A percentile compares a stretch with the other conserved stretches of the same genome.
phyloP scores from a whole-genome alignment of 352 stramenopile genomes.

The Pythium pyrilobum region DNA sequence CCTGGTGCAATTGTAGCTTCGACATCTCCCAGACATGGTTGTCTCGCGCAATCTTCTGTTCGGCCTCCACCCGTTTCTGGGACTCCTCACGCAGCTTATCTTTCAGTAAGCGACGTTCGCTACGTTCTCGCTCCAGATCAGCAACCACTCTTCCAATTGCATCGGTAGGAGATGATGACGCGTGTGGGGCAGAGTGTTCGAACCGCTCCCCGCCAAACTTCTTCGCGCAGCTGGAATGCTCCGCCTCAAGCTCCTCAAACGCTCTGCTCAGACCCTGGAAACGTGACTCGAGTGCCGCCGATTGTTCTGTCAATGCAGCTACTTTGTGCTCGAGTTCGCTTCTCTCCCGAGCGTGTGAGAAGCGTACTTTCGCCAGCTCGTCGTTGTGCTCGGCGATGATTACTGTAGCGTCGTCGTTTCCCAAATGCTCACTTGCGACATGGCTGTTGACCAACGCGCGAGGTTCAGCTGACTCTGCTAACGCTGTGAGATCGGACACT shows the following conservation, averaged over 20 bases:
- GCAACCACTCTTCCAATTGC: slow-evolving; percentile 22
- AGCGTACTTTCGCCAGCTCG: slow-evolving; percentile 1
- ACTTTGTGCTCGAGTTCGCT: slow-evolving; percentile 27
- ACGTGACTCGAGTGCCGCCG: slow-evolving; percentile 31
- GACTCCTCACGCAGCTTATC: slow-evolving; percentile 14
- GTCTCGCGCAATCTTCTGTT: slow-evolving; percentile 21
- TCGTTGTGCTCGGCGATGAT: background rate
- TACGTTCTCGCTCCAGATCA: slow-evolving; percentile 32
- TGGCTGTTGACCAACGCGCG: background rate
- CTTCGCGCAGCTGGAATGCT: slow-evolving; percentile 24
- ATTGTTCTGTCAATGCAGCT: slow-evolving; percentile 20
- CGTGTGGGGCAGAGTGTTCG: background rate
- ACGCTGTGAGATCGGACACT: slow-evolving; percentile 15
- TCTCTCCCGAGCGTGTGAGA: slow-evolving; percentile 25
- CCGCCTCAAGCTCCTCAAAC: slow-evolving; percentile 46
- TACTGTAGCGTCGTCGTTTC: background rate
- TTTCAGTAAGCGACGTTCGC: slow-evolving; percentile 16
- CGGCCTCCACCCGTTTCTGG: slow-evolving; percentile 17
- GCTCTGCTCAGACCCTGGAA: slow-evolving; percentile 41
- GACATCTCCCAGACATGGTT: slow-evolving; percentile 26
- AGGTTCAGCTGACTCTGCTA: background rate
- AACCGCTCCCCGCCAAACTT: too few species aligned
- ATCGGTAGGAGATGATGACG: slow-evolving; percentile 2
- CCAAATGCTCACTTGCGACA: background rate
- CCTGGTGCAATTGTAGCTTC: slow-evolving; percentile 27